A percentile compares a stretch with the other conserved stretches of the same genome.
Conservation (phyloP, 176 grass and related monocot genomes). For the Ensete ventricosum region DNA sequence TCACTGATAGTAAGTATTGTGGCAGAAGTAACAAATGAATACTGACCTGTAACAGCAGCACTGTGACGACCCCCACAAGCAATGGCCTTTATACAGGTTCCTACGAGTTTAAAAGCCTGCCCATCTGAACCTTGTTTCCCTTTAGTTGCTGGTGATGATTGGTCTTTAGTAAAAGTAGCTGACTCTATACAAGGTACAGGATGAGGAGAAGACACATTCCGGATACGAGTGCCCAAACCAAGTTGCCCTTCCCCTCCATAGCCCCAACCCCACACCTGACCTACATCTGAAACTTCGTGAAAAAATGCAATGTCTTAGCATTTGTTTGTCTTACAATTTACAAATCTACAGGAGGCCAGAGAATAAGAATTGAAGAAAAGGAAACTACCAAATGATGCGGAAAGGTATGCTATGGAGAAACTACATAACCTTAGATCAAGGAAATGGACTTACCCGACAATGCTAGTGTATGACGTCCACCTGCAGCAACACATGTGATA, state of each 20-base stretch:
- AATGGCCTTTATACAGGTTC: constrained; percentile 80
- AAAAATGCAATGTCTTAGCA: constrained; percentile 24
- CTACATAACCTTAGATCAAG: not conserved
- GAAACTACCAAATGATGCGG: not conserved
- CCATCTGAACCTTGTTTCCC: constrained; percentile 54
- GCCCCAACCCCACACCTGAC: constrained; percentile 99
- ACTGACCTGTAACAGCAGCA: constrained; percentile 75
- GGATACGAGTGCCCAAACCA: constrained; percentile 86
- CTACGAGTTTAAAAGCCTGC: constrained; percentile 40
- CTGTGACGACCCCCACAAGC: constrained; percentile 97
- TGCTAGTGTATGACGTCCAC: constrained; percentile 95
- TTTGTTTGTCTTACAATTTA: constrained; percentile 17
- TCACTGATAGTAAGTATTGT: not conserved
- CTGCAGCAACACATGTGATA: constrained; percentile 73
- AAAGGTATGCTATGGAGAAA: not conserved
- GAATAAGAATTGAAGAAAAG: not conserved
- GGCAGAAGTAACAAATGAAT: not conserved
- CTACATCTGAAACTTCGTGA: constrained; percentile 67
- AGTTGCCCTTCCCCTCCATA: constrained; percentile 99
- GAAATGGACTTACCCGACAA: constrained; percentile 65
- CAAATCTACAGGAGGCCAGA: not conserved
- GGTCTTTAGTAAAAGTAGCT: constrained; percentile 50
- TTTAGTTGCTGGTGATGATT: constrained; percentile 26
- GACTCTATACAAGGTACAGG: constrained; percentile 86
- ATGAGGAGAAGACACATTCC: constrained; percentile 84